Evolutionary conservation across 306 rosid species (phyloP), one percentile per base, ranked within the genome.

Genomic region (Cucurbita ficifolia): DNA sequence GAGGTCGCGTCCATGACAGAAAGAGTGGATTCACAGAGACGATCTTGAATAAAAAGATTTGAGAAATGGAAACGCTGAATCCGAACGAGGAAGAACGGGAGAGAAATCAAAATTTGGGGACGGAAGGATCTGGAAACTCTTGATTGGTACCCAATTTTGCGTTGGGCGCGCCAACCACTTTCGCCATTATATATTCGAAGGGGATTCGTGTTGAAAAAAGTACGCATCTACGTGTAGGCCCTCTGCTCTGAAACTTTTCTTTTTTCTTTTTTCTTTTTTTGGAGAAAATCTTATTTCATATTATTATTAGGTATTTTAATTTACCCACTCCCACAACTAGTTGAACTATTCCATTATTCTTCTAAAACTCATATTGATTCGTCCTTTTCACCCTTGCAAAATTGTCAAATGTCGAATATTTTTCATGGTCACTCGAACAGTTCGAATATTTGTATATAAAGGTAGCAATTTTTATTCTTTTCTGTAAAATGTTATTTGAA

Each of bases 1-100:
- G 87, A 60, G 11, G 78, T 29, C 5, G 83, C 76, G 55, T 78
- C 81, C 91, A 86, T 90, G 71, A 39, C 52, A 18, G 53, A 40
- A 6, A 13, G 63, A 65, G 5, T 65, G 53, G 54, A 39, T 39
- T 64, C 13, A 9, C 11, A n/a, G 51, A 19, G 29, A 64, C 35
- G 72, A 43, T 65, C 19, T 7, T 8, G 73, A 46, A 10, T 67
- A 45, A 7, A 22, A 68, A 22, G 2, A 14, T 7, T 46, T 7
- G 5, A 21, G 21, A 17, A 7, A 5, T 42, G 13, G 35, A 68
- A 68, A 67, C 21, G 73, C 22, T 14, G 55, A 67, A 65, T 40
- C 17, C 1, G 51, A 39, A 64, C 52, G 72, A 45, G 8, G 71
- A 67, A 21, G 29, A 45, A 45, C 7, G 3, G 17, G 5, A 45